Base-by-base conservation (phyloP, 1,284 basidiomycete genomes). In the Heterobasidion irregulare region DNA sequence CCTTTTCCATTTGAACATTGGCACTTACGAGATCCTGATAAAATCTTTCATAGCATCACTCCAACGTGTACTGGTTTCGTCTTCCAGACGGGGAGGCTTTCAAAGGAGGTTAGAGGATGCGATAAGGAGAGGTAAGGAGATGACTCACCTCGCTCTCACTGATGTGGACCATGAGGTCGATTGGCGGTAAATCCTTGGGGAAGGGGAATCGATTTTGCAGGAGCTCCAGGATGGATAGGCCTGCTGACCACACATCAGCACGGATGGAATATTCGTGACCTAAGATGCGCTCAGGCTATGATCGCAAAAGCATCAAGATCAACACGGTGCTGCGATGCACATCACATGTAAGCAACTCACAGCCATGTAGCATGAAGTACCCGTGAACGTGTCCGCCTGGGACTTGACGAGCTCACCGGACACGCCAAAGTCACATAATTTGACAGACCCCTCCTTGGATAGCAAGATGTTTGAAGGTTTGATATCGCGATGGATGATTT, bases 181-280 rank as follows among this genome's bases (percentile, higher is more conserved):
- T 94, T 7, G 94, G 87, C 1, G 92, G 87, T 36, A 94, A 77
- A 64, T 98, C 94, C 44, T 83, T 85, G 1, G 95, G 94, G 75
- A 96, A 98, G 0, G 97, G 97, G 76, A 96, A 98, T 15, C 90
- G 86, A 65, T 97, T 95, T 68, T 93, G 86, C 0, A 95, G 91
- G 26, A 99, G 82, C 71, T 99, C 96, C 59, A 98, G 79, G 19
- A 99, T 78, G 1, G 95, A 90, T 45, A 99, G 83, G 15, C 95
- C 96, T n/a, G 93, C 86, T 1, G 95, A 98, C 95, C 95, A 99
- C 15, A 99, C 94, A 67, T 99, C 95, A 19, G 94, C 92, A 54
- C 89, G 85, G 67, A 98, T 97, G 33, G 89, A 90, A 69, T 98
- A 98, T 50, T 87, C 82, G 53, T 86, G 77, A 4, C 94, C 94